These are phyloP conservation scores for Suhomyces anneliseae DNA, from an alignment of 1,139 yeast genomes.

Conservation along the genomic window DNA sequence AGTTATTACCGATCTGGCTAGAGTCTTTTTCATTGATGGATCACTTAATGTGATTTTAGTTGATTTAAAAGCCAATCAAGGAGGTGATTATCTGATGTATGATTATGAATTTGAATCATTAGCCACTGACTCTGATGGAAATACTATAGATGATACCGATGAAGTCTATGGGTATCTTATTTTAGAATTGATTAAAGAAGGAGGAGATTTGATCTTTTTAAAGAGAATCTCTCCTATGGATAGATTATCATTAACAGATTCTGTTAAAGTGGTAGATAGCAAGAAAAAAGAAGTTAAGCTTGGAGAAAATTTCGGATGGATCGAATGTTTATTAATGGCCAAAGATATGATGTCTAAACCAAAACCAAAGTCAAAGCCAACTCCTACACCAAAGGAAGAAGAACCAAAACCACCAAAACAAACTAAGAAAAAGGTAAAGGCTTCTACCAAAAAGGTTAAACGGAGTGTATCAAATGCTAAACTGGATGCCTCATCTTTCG, in stretches of 20 bases:
- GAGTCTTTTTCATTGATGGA: conserved; percentile 45
- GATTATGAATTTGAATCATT: conserved; percentile 65
- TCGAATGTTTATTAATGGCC: conserved; percentile 46
- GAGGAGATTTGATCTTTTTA: conserved; percentile 60
- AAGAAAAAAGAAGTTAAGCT: conserved; percentile 33
- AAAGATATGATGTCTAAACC: conserved; percentile 36
- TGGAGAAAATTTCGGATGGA: conserved; percentile 46
- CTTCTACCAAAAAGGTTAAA: conserved; percentile 5
- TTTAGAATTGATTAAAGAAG: conserved; percentile 56
- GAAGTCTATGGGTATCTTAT: conserved; percentile 60
- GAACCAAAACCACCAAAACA: conserved; percentile 3
- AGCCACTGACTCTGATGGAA: conserved; percentile 42
- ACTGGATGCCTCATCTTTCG: conserved; percentile 10
- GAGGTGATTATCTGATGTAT: conserved; percentile 69
- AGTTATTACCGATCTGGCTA: conserved; percentile 49
- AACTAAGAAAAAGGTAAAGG: conserved; percentile 9
- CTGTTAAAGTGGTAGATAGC: conserved; percentile 41
- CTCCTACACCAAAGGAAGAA: not conserved
- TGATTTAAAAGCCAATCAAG: conserved; percentile 51
- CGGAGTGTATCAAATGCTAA: conserved; percentile 7
- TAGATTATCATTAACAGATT: conserved; percentile 23
- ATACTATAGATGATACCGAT: conserved; percentile 20
- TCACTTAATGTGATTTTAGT: conserved; percentile 41
- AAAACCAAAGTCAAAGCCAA: conserved; percentile 10
- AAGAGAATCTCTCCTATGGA: conserved; percentile 37